Conservation (phyloP, 2,329 filamentous ascomycete genomes). For the Raffaelea deltoideospora region DNA sequence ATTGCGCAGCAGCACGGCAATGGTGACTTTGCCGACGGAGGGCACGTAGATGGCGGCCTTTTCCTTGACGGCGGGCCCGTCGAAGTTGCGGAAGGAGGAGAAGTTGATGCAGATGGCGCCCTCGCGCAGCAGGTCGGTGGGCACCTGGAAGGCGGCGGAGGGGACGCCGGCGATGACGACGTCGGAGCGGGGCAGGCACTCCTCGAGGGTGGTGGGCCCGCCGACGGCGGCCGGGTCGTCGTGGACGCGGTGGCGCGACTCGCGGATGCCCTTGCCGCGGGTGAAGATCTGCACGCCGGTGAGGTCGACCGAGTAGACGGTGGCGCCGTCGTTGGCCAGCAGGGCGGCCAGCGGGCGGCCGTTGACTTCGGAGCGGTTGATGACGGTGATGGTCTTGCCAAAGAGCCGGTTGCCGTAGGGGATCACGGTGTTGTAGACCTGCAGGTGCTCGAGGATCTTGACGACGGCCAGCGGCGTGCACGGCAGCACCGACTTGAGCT, state of each 20-base stretch:
- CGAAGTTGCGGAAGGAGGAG: slow-evolving; percentile 89
- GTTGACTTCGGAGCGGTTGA: slow-evolving; percentile 93
- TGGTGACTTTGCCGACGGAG: slow-evolving; percentile 94
- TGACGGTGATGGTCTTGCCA: slow-evolving; percentile 87
- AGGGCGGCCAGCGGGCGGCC: slow-evolving; percentile 83
- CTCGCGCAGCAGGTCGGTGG: slow-evolving; percentile 65
- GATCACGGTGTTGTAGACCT: slow-evolving; percentile 92
- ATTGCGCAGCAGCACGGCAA: slow-evolving; percentile 79
- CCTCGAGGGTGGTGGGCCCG: slow-evolving; percentile 33
- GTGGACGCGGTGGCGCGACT: slow-evolving; percentile 70
- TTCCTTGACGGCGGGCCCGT: slow-evolving; percentile 70
- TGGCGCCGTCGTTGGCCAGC: slow-evolving; percentile 88
- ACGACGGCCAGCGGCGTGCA: slow-evolving; percentile 93
- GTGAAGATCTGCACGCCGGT: slow-evolving; percentile 87
- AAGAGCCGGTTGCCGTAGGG: slow-evolving; percentile 86
- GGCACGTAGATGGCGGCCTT: slow-evolving; percentile 95
- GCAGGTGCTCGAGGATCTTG: slow-evolving; percentile 90
- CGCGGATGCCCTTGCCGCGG: slow-evolving; percentile 72
- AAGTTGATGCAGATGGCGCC: slow-evolving; percentile 99
- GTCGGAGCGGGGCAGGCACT: slow-evolving; percentile 77
- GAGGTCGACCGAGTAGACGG: slow-evolving; percentile 88
- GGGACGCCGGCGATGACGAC: slow-evolving; percentile 93
- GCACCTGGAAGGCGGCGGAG: slow-evolving; percentile 76
- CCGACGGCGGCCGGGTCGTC: slow-evolving; percentile 58
- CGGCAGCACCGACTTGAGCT: slow-evolving; percentile 80